These are phyloP conservation scores for Hypoxylon sp. DNA, from an alignment of 2,329 filamentous ascomycete species.

Conservation along the genomic window DNA sequence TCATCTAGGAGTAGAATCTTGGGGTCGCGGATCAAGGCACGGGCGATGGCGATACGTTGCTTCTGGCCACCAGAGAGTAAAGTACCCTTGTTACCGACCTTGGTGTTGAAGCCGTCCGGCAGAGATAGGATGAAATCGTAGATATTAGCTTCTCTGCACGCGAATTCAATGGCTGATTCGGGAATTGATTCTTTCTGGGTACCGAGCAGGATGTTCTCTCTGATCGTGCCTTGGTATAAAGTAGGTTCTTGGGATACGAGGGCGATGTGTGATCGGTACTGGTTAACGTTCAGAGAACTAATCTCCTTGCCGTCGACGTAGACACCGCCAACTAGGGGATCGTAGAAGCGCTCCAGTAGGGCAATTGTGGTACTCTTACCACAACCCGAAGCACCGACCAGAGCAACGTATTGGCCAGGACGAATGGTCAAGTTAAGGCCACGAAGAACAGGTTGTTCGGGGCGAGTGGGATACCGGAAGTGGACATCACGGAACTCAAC, in stretches of 20 bases:
- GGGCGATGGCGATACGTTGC: conserved; percentile 93
- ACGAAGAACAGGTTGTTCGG: conserved; percentile 91
- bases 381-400: conserved; percentile 94
- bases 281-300: conserved; percentile 82
- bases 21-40: conserved; percentile 90
- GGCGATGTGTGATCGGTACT: conserved; percentile 86
- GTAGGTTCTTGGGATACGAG: conserved; percentile 96
- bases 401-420: conserved; percentile 86
- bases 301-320: conserved; percentile 89
- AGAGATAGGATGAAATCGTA: conserved; percentile 91
- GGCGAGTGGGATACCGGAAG: conserved; percentile 92
- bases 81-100: conserved; percentile 88
- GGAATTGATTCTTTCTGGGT: conserved; percentile 75
- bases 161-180: conserved; percentile 80
- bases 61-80: conserved; percentile 93
- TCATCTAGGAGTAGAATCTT: conserved; percentile 89
- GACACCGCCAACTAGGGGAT: conserved; percentile 84
- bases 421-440: conserved; percentile 82
- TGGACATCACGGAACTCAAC: conserved; percentile 94
- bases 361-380: conserved; percentile 96
- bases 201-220: conserved; percentile 90
- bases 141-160: conserved; percentile 91
- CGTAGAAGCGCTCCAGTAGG: conserved; percentile 93
- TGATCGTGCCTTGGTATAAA: conserved; percentile 91
- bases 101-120: conserved; percentile 86